phyloP scores from a whole-genome alignment of 306 rosid species.

The Cicer pinnatifidum region DNA sequence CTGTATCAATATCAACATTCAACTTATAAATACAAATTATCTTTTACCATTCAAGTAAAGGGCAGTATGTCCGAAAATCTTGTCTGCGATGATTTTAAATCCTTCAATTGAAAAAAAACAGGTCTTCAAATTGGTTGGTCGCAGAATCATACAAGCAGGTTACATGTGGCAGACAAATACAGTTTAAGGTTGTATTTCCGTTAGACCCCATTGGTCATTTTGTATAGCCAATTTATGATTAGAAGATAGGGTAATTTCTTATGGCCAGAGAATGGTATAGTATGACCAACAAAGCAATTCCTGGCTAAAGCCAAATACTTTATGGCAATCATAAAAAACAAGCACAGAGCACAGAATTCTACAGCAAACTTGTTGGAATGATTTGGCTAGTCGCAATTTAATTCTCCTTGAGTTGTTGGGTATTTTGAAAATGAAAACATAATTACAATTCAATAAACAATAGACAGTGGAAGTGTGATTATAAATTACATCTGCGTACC shows the following conservation, averaged over 20 bases:
- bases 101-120: not conserved
- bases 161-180: not conserved
- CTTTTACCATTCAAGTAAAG: not conserved
- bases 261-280: constrained; percentile 21
- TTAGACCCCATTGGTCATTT: not conserved
- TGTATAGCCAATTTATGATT: constrained; percentile 19
- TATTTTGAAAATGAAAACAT: constrained; percentile 29
- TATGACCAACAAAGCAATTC: constrained; percentile 33
- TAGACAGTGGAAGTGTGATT: constrained; percentile 21
- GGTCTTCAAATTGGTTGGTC: not conserved
- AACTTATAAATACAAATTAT: not conserved
- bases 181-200: not conserved
- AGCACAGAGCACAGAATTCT: not conserved
- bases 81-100: not conserved
- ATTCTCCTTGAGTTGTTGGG: constrained; percentile 21
- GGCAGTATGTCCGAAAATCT: not conserved
- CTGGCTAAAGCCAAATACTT: constrained; percentile 31
- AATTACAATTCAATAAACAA: constrained; percentile 30
- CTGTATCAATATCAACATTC: not conserved
- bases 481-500: constrained; percentile 55
- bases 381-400: constrained; percentile 8
- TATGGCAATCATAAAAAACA: constrained; percentile 25
- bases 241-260: not conserved
- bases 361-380: constrained; percentile 17
- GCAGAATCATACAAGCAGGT: not conserved